Evolutionary conservation across 1,284 basidiomycete species (phyloP), one percentile per base, ranked within the genome.

Genomic region (Ceratobasidium sp.): DNA sequence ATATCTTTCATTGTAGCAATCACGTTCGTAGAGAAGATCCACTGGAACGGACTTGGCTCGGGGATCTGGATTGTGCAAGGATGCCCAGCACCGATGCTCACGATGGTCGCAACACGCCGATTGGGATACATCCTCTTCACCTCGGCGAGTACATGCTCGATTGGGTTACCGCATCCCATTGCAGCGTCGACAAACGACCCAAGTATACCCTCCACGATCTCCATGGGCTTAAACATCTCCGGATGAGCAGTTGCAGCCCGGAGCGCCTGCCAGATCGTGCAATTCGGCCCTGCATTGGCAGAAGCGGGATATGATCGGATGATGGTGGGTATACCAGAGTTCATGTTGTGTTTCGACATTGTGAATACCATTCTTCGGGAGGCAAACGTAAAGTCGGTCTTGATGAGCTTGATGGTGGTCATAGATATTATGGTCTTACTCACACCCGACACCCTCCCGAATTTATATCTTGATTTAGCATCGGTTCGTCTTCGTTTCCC

Each of bases 161-260:
- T 48, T 13, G 77, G 70, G 42, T 78, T 78, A 26, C 66, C 66
- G 33, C 62, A 71, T 40, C 68, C 77, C 48, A 78, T 33, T n/a
- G 28, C 71, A 17, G 46, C 70, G 54, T 56, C 77, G 1, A 78
- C 57, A 52, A 52, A 78, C 9, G 52, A 23, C 17, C 57, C 26
- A 10, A 2, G 9, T 4, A 71, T 42, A 1, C 48, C 46, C 0
- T 54, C 44, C 23, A 23, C 70, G 17, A 78, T 74, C 5, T 26
- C 54, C 15, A 68, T 42, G 52, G 52, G 57, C 13, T 67, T 62
- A 64, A 78, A 78, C 46, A 74, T 48, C 33, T 66, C 65, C 0
- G 68, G 77, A 46, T 65, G 54, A 7, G 77, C 77, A 3, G 46
- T 73, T 4, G 70, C 42, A 15, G 77, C 77, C 1, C 61, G 61